Evolutionary conservation across 805 yeast species (phyloP).

Genomic region (Lipomyces anomalus): DNA sequence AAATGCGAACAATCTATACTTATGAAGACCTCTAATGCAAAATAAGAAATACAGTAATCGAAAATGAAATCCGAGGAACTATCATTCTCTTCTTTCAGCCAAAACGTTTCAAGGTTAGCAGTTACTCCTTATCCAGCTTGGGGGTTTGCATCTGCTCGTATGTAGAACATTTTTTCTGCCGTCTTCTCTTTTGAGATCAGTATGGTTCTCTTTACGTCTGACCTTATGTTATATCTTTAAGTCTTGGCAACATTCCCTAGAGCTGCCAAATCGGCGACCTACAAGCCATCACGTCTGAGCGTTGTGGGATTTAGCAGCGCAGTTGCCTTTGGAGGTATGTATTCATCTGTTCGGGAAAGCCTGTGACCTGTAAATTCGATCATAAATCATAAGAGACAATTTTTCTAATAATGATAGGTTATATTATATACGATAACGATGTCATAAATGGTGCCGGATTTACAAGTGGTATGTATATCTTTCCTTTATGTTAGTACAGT

Average conservation of each 20-base stretch:
- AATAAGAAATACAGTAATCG: too few species aligned
- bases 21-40: too few species aligned
- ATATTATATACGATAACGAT: slow-evolving; percentile 70
- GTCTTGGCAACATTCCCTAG: slow-evolving; percentile 22
- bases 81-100: slow-evolving; percentile 8
- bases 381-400: too few species aligned
- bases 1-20: too few species aligned
- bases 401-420: slow-evolving; percentile 30
- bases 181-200: background rate
- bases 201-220: background rate
- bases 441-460: slow-evolving; percentile 75
- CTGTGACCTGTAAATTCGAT: too few species aligned
- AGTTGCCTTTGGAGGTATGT: slow-evolving; percentile 24
- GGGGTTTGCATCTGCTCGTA: slow-evolving; percentile 18
- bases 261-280: slow-evolving; percentile 4
- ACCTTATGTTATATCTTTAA: background rate
- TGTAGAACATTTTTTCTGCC: background rate
- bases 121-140: slow-evolving; percentile 24
- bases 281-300: slow-evolving; percentile 21
- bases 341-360: background rate
- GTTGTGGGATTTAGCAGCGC: slow-evolving; percentile 23
- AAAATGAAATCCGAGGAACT: too few species aligned
- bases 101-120: slow-evolving; percentile 18
- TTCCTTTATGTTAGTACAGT: background rate
- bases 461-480: slow-evolving; percentile 28